Base-by-base conservation (phyloP, 192 early-diverging fungal genomes). In the Podochytrium sp. region DNA sequence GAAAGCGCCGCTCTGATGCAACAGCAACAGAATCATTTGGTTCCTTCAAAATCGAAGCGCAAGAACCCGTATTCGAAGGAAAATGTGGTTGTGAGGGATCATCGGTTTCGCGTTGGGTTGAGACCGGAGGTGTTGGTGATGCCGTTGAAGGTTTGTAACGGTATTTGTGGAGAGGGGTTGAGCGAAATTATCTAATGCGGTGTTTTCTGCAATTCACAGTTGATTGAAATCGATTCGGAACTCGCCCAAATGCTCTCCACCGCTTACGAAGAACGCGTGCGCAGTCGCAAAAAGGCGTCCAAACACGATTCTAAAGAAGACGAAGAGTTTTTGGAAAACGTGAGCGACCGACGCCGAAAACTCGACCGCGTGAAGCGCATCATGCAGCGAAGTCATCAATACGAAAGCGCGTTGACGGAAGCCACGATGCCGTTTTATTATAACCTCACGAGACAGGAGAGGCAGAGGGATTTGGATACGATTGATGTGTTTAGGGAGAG, bases 401-500 rank as follows among this genome's bases (percentile, higher is more conserved):
- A 34, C 35, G 37, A 38, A 38, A 52, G 37, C 18, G 57, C 27
- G 7, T 1, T 35, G n/a, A 60, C 41, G 6, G 75, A 77, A 18
- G 61, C 35, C 2, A 27, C 52, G 14, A 50, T 61, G 53, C 69
- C 70, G 41, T 65, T 49, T 39, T 57, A 42, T 35, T 81, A 84
- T 53, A 52, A 81, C 33, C 47, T 73, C 25, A 42, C 76, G 25
- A n/a, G 81, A 16, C 35, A 77, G 40, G 81, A 84, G 14, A 38
- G 75, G 4, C 75, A 83, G 74, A 43, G 77, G 10, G 81, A 81
- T 40, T 72, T 86, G 23, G 63, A 86, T 10, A 86, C 79, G 6
- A 80, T 79, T 57, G 59, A 75, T 5, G 74, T 79, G 3, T 84
- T 82, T 57, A 61, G 84, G 42, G 65, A 76, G 23, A 59, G 83